Percentiles rank a stretch among this genome's conserved stretches.
These are phyloP conservation scores for Carex sylvatica DNA, from an alignment of 202 grass and related monocot genomes.

Conservation along the genomic window DNA sequence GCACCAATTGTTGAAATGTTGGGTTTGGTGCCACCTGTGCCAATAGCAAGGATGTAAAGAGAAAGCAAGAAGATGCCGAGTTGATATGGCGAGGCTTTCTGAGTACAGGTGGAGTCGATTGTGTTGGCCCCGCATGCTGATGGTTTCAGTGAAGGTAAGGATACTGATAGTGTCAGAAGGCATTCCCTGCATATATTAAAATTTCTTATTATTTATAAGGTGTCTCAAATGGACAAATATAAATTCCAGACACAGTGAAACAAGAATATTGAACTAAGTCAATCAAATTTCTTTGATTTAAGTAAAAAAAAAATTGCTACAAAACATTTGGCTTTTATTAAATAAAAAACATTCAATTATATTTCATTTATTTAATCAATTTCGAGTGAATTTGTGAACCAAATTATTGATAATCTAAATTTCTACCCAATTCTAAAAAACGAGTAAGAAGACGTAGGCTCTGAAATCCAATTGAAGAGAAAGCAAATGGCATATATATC, in stretches of 20 bases:
- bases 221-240: not conserved
- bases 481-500: not conserved
- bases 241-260: not conserved
- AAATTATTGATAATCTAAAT: not conserved
- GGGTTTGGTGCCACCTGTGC: slow-evolving; percentile 90
- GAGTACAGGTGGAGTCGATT: slow-evolving; percentile 35
- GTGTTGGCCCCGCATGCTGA: slow-evolving; percentile 47
- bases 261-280: not conserved
- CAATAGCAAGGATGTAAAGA: slow-evolving; percentile 78
- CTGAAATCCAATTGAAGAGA: not conserved
- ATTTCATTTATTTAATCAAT: not conserved
- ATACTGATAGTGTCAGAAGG: slow-evolving; percentile 65
- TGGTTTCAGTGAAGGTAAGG: slow-evolving; percentile 63
- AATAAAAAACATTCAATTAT: not conserved
- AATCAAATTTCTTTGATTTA: too few relatives aligned
- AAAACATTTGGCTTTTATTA: not conserved
- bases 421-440: not conserved
- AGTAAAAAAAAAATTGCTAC: not conserved
- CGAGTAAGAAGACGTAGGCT: not conserved
- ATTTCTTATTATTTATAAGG: not conserved
- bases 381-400: not conserved
- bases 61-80: slow-evolving; percentile 76
- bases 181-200: slow-evolving; percentile 49
- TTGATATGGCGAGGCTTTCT: slow-evolving; percentile 50
- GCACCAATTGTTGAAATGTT: slow-evolving; percentile 97